Percentiles rank a stretch among this genome's conserved stretches.
These are phyloP conservation scores for Quercus variabilis DNA, from an alignment of 306 rosid species.

Conservation along the genomic window DNA sequence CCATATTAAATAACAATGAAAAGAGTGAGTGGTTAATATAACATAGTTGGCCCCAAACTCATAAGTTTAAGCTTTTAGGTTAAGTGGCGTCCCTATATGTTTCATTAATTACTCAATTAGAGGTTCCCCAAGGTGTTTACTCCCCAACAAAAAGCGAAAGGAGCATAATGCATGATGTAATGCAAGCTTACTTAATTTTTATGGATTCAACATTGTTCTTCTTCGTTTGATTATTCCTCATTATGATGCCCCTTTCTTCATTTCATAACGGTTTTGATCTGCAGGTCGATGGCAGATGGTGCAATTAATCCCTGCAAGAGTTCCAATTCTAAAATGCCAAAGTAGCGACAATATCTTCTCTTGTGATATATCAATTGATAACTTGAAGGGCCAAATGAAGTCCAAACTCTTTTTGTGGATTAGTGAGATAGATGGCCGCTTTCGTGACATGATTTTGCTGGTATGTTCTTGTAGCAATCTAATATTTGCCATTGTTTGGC, in stretches of 20 bases:
- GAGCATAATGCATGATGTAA: no score
- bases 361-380: slow-evolving; percentile 88
- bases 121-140: no score
- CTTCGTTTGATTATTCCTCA: background rate
- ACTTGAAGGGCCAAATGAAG: slow-evolving; percentile 73
- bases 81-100: no score
- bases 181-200: background rate
- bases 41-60: no score
- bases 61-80: no score
- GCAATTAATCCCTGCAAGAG: slow-evolving; percentile 62
- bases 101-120: no score
- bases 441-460: slow-evolving; percentile 81
- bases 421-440: slow-evolving; percentile 65
- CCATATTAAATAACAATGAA: background rate
- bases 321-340: slow-evolving; percentile 73
- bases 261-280: slow-evolving; percentile 21
- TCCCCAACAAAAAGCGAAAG: no score
- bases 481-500: slow-evolving; percentile 8
- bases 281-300: slow-evolving; percentile 62
- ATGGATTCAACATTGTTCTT: background rate
- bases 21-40: no score
- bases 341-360: slow-evolving; percentile 51
- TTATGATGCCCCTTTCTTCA: slow-evolving; percentile 3
- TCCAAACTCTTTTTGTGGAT: slow-evolving; percentile 74
- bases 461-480: slow-evolving; percentile 44